Conservation (phyloP, 169 alveolate species). For the Plasmodium sp. region DNA sequence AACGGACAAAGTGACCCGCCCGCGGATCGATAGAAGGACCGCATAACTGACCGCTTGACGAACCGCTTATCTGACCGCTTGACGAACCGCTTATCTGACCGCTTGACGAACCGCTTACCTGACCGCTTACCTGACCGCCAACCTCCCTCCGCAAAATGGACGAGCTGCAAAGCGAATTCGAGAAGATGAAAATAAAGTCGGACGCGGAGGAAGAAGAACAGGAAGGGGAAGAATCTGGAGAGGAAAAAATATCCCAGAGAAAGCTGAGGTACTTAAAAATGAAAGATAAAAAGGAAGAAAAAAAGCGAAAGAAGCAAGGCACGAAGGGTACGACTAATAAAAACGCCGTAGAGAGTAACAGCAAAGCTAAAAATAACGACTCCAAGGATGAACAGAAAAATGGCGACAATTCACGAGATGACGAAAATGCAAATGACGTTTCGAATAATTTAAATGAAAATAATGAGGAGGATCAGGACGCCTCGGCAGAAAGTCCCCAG, state of each 20-base stretch:
- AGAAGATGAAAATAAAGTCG: not conserved
- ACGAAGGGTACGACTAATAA: conserved; percentile 12
- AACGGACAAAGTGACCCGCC: not conserved
- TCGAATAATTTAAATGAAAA: conserved; percentile 6
- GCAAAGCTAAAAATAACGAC: not conserved
- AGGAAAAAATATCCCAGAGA: conserved; percentile 45
- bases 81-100: too few species aligned
- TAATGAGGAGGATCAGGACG: not conserved
- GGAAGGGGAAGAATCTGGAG: not conserved
- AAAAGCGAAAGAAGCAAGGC: conserved; percentile 27
- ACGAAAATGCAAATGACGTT: not conserved
- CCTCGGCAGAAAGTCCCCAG: not conserved
- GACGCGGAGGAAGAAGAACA: conserved; percentile 22
- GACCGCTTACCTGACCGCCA: not conserved
- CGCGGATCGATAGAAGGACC: not conserved
- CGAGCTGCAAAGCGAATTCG: not conserved
- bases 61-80: too few species aligned
- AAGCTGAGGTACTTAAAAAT: conserved; percentile 47
- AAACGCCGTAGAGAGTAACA: not conserved
- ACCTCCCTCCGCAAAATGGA: not conserved
- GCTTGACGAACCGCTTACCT: too few species aligned
- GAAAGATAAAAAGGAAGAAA: conserved; percentile 70
- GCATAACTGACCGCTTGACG: too few species aligned
- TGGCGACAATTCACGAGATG: not conserved
- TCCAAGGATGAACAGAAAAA: not conserved